Evolutionary conservation across 805 yeast genomes (phyloP).

Genomic region (Wickerhamiella kazuoi): DNA sequence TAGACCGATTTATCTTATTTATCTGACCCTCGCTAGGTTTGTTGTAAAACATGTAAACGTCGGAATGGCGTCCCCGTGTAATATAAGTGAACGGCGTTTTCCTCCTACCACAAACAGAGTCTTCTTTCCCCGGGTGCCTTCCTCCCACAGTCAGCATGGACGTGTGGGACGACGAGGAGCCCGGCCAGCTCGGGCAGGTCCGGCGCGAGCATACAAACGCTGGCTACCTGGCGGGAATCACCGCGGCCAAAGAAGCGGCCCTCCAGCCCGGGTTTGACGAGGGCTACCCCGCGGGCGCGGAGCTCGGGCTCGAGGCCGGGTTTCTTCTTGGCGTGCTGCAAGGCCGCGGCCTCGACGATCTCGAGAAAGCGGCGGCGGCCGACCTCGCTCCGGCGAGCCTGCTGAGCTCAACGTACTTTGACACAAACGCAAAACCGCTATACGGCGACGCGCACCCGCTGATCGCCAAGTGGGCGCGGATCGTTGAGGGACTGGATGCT

Average conservation of each 20-base stretch:
- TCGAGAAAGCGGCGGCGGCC: conserved; percentile 19
- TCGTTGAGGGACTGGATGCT: background rate
- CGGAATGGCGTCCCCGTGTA: too few species aligned
- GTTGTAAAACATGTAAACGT: too few species aligned
- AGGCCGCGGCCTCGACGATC: conserved; percentile 19
- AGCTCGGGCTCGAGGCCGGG: conserved; percentile 51
- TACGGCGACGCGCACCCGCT: conserved; percentile 24
- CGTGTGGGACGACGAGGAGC: conserved; percentile 9
- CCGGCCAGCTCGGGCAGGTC: conserved; percentile 13
- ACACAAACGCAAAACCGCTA: conserved; percentile 19
- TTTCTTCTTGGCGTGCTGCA: conserved; percentile 38
- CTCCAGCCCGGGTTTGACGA: conserved; percentile 68
- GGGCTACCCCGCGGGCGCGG: conserved; percentile 63
- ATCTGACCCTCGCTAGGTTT: too few species aligned
- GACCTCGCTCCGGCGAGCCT: conserved; percentile 47
- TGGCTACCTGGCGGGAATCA: conserved; percentile 72
- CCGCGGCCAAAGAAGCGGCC: conserved; percentile 45
- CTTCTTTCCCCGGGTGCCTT: too few species aligned
- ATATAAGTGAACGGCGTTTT: too few species aligned
- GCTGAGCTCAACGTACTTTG: conserved; percentile 37
- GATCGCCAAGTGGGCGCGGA: conserved; percentile 29
- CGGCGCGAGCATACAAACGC: conserved; percentile 48
- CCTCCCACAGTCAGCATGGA: too few species aligned
- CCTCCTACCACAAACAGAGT: too few species aligned
- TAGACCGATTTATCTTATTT: too few species aligned